These are phyloP conservation scores for Alternaria triticina DNA, from an alignment of 2,329 filamentous ascomycete genomes.

Conservation along the genomic window DNA sequence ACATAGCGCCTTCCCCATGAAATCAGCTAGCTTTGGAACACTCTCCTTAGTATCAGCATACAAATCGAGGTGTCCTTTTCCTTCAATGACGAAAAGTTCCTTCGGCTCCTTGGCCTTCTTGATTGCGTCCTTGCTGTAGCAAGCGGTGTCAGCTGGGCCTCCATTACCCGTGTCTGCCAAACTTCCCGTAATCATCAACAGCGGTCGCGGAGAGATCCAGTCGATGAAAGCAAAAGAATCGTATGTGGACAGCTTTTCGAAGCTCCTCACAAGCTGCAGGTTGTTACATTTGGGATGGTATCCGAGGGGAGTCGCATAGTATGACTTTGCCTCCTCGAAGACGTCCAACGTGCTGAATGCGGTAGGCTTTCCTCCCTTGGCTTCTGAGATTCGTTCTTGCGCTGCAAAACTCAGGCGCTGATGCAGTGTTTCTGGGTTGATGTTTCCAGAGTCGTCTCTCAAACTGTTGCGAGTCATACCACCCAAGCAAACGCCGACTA, in stretches of 20 bases:
- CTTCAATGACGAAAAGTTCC: slow-evolving; percentile 29
- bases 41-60: slow-evolving; percentile 26
- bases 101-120: slow-evolving; percentile 33
- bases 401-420: neutral
- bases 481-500: slow-evolving; percentile 24
- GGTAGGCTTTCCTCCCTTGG: neutral
- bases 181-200: slow-evolving; percentile 34
- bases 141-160: neutral
- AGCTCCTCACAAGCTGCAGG: neutral
- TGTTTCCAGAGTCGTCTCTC: neutral
- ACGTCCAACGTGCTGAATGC: neutral
- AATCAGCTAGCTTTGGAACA: slow-evolving; percentile 5
- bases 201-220: slow-evolving; percentile 31
- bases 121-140: slow-evolving; percentile 28
- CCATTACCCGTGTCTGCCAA: slow-evolving; percentile 24
- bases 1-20: neutral
- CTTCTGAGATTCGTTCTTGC: neutral
- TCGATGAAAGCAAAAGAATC: slow-evolving; percentile 22
- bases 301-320: neutral
- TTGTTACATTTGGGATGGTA: neutral
- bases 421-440: neutral
- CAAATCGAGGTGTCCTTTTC: slow-evolving; percentile 29
- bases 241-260: slow-evolving; percentile 20
- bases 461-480: neutral
- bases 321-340: neutral